phyloP scores from a whole-genome alignment of 2,329 filamentous ascomycete species.

The Fusarium mundagurra region DNA sequence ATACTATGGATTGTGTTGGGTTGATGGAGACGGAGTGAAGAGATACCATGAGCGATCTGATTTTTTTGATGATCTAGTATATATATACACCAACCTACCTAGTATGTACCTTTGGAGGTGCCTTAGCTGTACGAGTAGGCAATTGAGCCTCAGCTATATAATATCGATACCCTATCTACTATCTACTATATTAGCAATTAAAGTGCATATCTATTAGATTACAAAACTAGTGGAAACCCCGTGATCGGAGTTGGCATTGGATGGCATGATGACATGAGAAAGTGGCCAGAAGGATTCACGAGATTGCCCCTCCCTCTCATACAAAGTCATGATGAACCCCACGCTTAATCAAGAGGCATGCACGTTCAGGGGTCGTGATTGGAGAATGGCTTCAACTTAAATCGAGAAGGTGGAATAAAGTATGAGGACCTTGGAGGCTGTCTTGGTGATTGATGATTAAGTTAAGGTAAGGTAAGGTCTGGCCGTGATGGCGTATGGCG shows the following conservation, averaged over 20 bases:
- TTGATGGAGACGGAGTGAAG: slow-evolving; percentile 13
- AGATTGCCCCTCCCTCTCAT: slow-evolving; percentile 25
- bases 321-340: slow-evolving; percentile 28
- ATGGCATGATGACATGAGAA: slow-evolving; percentile 12
- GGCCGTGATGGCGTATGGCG: slow-evolving; percentile 8
- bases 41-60: slow-evolving; percentile 45
- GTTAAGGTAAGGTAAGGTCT: neutral
- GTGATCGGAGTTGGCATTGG: neutral
- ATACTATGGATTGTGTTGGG: slow-evolving; percentile 22
- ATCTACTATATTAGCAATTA: neutral
- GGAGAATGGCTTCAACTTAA: slow-evolving; percentile 1
- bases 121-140: slow-evolving; percentile 22
- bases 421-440: slow-evolving; percentile 11
- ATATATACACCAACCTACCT: slow-evolving; percentile 10
- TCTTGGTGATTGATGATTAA: neutral
- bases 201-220: neutral
- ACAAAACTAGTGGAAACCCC: neutral
- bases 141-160: slow-evolving; percentile 25
- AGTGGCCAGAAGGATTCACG: slow-evolving; percentile 33
- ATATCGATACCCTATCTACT: slow-evolving; percentile 17
- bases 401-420: neutral
- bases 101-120: neutral
- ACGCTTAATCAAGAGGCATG: neutral
- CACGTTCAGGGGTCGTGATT: slow-evolving; percentile 6
- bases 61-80: slow-evolving; percentile 31